Base-by-base conservation (phyloP, 306 rosid genomes). In the Trifolium fragiferum region DNA sequence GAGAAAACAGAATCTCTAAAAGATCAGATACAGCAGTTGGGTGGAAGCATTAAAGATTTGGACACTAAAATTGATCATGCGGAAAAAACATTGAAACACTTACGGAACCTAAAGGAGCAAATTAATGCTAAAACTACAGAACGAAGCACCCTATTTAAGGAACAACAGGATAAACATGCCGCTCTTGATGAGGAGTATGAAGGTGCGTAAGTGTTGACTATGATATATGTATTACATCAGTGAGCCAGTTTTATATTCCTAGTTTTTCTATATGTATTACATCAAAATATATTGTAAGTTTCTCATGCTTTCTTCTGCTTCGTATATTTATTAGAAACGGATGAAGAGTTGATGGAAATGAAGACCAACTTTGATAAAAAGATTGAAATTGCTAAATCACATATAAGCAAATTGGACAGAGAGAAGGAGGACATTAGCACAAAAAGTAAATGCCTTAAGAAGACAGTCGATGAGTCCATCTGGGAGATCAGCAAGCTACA, bases 331-430 rank as follows among this genome's bases (percentile, higher is more conserved):
- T 46, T 84, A 94, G 97, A 91, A 82, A 77, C 97, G 32, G 97
- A 94, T 84, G 98, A 91, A 78, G 94, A 91, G 71, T 76, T 94
- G 87, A 86, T 78, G 78, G 97, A 91, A 83, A 90, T 90, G 97
- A 91, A 91, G 86, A 82, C 85, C 62, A 84, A 81, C 85, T 91
- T 94, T 84, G 97, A 86, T 49, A 90, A 90, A 84, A 91, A 79
- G 76, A 87, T 94, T 84, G 87, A 82, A 37, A 79, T 74, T 73
- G 81, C 90, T 64, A 75, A 80, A 53, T 27, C 78, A 51, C 87
- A 87, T 79, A 83, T 88, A 62, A 49, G 78, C 81, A 94, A 82
- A 81, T 78, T 90, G 83, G 95, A 87, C 75, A 87, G 98, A 82
- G 98, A 91, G 79, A 72, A 68, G 86, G 12, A 15, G 7, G 98